These are phyloP conservation scores for Phoma herbarum DNA, from an alignment of 2,329 filamentous ascomycete species.

Conservation along the genomic window DNA sequence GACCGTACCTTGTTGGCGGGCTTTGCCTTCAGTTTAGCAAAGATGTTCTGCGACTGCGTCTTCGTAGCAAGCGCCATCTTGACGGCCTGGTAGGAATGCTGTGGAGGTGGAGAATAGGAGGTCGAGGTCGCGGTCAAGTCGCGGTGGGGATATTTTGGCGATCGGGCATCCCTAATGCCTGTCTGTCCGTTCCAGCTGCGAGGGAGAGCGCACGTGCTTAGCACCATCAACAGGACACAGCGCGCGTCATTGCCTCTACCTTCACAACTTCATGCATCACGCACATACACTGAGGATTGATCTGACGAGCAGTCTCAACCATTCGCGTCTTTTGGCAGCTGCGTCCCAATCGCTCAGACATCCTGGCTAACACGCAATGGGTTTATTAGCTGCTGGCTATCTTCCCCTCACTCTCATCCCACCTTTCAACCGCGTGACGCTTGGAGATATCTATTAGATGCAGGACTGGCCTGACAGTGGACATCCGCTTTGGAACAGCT, in stretches of 20 bases:
- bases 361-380: background rate
- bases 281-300: background rate
- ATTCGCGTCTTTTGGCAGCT: background rate
- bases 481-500: background rate
- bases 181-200: slow-evolving; percentile 28
- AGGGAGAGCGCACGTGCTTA: slow-evolving; percentile 16
- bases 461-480: background rate
- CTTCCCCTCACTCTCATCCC: slow-evolving; percentile 16
- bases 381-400: slow-evolving; percentile 6
- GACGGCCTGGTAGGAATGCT: slow-evolving; percentile 33
- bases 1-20: slow-evolving; percentile 85
- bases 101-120: slow-evolving; percentile 35
- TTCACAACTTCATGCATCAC: background rate
- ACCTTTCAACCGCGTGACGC: slow-evolving; percentile 3
- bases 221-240: slow-evolving; percentile 3
- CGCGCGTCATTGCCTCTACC: slow-evolving; percentile 5
- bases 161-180: slow-evolving; percentile 38
- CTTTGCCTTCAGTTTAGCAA: slow-evolving; percentile 96
- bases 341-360: background rate
- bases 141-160: slow-evolving; percentile 43
- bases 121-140: slow-evolving; percentile 39
- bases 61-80: slow-evolving; percentile 78
- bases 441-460: background rate
- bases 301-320: background rate
- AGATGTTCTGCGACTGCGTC: slow-evolving; percentile 94